Base-by-base conservation (phyloP, 2,329 filamentous ascomycete species). In the Pestalotiopsis sp. region DNA sequence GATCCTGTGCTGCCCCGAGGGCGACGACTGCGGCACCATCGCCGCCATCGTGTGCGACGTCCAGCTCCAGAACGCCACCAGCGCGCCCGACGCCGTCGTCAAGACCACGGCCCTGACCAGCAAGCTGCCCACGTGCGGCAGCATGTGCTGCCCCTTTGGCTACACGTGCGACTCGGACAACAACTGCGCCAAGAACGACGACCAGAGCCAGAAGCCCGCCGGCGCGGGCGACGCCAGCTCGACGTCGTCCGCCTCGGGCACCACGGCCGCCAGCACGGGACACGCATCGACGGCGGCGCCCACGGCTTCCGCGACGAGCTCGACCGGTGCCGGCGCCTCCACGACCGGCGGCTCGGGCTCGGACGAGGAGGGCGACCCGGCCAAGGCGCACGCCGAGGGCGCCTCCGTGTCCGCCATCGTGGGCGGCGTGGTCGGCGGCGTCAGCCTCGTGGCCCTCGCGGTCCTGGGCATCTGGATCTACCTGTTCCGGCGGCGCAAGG, bases 61-160 rank as follows among this genome's bases (percentile, higher is more conserved):
- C 67, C 77, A 77, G 6, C 82, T 86, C 59, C 90, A 94, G 75
- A 87, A 94, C 73, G 84, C 88, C 2, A 83, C 80, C 9, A 72
- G 80, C 20, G 81, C 89, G 71, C 89, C 90, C 12, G 80, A 83
- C 31, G 89, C 89, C 39, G 83, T 86, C 36, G 82, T 94, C 74
- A 92, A 93, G 80, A 92, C 92, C 0, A 88, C 87, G 11, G 85
- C 88, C 9, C 86, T 92, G 38, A 82, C 83, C 20, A 83, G 86
- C 11, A 80, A 82, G 12, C 82, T 94, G 14, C 79, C 81, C 2
- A 83, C 80, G 23, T 94, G 92, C 73, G 90, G 86, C 14, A 77
- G 74, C 20, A 78, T n/a, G n/a, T 95, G 92, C 79, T 95, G 92
- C 76, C 92, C 92, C 0, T 90, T 91, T 78, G 92, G 92, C 2